Conservation (phyloP, 495 filamentous ascomycete genomes). For the Tuber indicum region DNA sequence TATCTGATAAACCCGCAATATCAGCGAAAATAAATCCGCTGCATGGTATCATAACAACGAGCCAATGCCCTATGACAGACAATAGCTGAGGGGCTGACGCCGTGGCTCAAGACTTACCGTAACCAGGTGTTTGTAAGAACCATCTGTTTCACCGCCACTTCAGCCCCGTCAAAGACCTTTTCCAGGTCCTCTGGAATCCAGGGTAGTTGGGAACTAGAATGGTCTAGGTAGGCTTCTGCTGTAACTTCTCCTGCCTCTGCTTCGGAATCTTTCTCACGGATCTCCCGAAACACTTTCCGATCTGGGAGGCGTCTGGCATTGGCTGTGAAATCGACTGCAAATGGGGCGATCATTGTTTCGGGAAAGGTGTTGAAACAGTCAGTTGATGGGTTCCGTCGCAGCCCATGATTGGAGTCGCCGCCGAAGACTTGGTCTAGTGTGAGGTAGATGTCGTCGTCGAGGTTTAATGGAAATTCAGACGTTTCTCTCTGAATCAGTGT, state of each 20-base stretch:
- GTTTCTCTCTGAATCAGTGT: conserved; percentile 26
- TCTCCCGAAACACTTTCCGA: conserved; percentile 13
- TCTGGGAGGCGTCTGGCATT: conserved; percentile 15
- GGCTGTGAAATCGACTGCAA: conserved; percentile 30
- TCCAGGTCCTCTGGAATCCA: conserved; percentile 8
- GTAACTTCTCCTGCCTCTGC: neutral
- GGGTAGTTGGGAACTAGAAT: neutral
- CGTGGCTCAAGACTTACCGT: conserved; percentile 21
- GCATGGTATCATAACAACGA: neutral
- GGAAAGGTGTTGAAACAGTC: conserved; percentile 4
- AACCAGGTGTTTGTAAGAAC: conserved; percentile 41
- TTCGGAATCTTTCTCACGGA: conserved; percentile 10
- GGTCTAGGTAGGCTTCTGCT: neutral
- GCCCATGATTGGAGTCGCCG: conserved; percentile 14
- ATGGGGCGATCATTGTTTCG: conserved; percentile 29
- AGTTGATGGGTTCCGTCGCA: conserved; percentile 1
- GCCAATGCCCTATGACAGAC: neutral
- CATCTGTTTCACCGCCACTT: conserved; percentile 35
- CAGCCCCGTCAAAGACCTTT: conserved; percentile 35
- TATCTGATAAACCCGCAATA: conserved; percentile 16
- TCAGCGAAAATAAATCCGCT: neutral
- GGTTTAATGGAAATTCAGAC: conserved; percentile 35
- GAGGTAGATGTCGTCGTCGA: conserved; percentile 38
- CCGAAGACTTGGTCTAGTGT: conserved; percentile 28
- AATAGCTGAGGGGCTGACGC: neutral